Conservation (phyloP, 345 rosid species). For the Camelina hispida region DNA sequence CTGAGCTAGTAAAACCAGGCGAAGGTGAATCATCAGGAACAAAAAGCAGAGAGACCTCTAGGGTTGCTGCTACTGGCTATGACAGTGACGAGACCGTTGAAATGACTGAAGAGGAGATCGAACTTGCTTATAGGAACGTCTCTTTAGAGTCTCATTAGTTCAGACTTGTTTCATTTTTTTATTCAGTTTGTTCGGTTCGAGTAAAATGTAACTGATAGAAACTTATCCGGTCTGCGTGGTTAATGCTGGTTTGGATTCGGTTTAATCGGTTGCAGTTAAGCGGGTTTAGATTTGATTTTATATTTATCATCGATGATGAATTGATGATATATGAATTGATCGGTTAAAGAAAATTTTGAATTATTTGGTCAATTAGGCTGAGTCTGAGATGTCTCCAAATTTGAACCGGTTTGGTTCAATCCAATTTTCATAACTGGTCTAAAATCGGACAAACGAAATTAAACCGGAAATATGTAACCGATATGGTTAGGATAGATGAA, state of each 20-base stretch:
- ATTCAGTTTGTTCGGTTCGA: slow-evolving; percentile 9
- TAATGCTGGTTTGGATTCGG: neutral
- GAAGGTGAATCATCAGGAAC: slow-evolving; percentile 40
- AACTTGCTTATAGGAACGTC: slow-evolving; percentile 55
- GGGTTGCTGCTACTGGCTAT: slow-evolving; percentile 43
- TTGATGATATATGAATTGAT: neutral
- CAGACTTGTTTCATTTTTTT: slow-evolving; percentile 5
- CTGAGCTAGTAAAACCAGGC: slow-evolving; percentile 48
- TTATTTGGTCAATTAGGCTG: neutral
- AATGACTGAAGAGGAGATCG: slow-evolving; percentile 93
- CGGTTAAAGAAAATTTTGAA: neutral
- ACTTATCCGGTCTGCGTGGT: neutral
- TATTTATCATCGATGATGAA: neutral
- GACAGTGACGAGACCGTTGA: slow-evolving; percentile 88
- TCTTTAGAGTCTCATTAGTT: slow-evolving; percentile 40
- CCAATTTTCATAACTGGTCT: neutral
- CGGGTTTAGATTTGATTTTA: neutral
- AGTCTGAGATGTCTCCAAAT: neutral
- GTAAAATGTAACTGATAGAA: neutral
- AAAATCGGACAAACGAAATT: neutral
- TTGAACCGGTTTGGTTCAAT: neutral
- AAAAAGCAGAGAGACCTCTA: slow-evolving; percentile 35
- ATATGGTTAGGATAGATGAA: slow-evolving; percentile 37
- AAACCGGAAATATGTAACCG: slow-evolving; percentile 31
- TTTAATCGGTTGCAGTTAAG: neutral